Evolutionary conservation across 108 stramenopile genomes (phyloP).

Genomic region (Stephanodiscus triporus): DNA sequence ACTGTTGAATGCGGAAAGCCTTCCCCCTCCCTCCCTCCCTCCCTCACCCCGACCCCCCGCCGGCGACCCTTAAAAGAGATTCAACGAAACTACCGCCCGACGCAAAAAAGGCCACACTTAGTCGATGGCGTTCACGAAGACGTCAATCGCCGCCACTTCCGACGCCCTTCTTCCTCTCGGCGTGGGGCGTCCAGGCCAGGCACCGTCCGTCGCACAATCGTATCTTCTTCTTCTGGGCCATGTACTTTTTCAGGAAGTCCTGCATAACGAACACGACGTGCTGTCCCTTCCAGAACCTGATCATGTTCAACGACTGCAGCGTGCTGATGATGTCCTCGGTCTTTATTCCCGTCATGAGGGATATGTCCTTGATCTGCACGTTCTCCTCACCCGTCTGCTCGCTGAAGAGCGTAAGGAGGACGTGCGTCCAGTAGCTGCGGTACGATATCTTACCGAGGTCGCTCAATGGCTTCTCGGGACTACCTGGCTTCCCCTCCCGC

Average conservation of each 20-base stretch:
- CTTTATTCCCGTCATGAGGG: conserved; percentile 89
- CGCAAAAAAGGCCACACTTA: no score
- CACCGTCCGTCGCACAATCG: conserved; percentile 69
- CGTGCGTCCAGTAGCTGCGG: conserved; percentile 93
- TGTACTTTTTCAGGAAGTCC: conserved; percentile 72
- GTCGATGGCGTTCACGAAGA: no score
- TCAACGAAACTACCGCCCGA: no score
- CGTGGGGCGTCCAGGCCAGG: conserved; percentile 68
- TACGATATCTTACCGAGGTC: conserved; percentile 96
- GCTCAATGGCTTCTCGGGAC: conserved; percentile 96
- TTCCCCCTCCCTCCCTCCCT: no score
- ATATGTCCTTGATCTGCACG: conserved; percentile 87
- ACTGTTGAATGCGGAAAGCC: no score
- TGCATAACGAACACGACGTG: conserved; percentile 93
- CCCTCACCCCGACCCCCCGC: no score
- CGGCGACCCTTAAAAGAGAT: no score
- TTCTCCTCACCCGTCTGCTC: conserved; percentile 55
- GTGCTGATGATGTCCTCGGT: conserved; percentile 97
- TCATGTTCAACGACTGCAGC: conserved; percentile 92
- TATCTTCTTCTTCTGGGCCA: conserved; percentile 70
- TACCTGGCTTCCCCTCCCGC: conserved; percentile 92
- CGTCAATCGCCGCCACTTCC: conserved; percentile 1
- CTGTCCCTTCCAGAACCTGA: conserved; percentile 98
- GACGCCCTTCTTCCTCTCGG: conserved; percentile 52
- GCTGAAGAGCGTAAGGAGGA: conserved; percentile 69